phyloP scores from a whole-genome alignment of 148 eudicot species.

The Rhododendron kiyosumense region DNA sequence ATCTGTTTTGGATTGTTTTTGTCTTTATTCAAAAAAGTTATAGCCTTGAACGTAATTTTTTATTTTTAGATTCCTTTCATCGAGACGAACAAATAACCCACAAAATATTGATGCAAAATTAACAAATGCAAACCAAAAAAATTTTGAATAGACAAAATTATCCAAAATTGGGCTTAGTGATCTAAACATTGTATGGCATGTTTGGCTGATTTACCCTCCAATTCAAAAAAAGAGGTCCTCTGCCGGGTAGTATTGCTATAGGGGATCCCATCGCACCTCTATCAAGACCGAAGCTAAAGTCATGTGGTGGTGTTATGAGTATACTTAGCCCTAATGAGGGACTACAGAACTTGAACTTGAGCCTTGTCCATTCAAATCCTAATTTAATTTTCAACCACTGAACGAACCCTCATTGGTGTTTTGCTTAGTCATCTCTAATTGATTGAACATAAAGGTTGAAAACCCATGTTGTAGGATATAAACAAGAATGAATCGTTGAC shows the following conservation, averaged over 20 bases:
- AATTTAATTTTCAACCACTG: background rate
- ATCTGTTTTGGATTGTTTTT: too few relatives aligned
- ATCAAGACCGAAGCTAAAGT: background rate
- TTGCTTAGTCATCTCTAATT: background rate
- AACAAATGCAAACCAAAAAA: too few relatives aligned
- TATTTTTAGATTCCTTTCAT: too few relatives aligned
- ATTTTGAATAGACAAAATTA: too few relatives aligned
- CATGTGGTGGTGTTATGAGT: too few relatives aligned
- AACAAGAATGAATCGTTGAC: constrained; percentile 5
- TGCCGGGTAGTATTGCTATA: background rate
- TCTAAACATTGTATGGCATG: background rate
- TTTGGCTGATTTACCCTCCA: background rate
- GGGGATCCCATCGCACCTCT: background rate
- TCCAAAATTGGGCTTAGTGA: too few relatives aligned
- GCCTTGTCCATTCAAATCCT: background rate
- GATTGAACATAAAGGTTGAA: background rate
- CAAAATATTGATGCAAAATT: too few relatives aligned
- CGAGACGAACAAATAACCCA: too few relatives aligned
- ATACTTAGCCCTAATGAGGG: background rate
- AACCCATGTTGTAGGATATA: background rate
- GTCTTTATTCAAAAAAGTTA: too few relatives aligned
- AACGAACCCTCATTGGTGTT: background rate
- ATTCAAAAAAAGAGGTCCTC: background rate
- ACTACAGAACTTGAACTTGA: too few relatives aligned
- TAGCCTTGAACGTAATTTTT: too few relatives aligned